Percentiles rank a stretch among this genome's conserved stretches.
Conservation (phyloP, 768 basidiomycete genomes). For the Sarcodon sp. region DNA sequence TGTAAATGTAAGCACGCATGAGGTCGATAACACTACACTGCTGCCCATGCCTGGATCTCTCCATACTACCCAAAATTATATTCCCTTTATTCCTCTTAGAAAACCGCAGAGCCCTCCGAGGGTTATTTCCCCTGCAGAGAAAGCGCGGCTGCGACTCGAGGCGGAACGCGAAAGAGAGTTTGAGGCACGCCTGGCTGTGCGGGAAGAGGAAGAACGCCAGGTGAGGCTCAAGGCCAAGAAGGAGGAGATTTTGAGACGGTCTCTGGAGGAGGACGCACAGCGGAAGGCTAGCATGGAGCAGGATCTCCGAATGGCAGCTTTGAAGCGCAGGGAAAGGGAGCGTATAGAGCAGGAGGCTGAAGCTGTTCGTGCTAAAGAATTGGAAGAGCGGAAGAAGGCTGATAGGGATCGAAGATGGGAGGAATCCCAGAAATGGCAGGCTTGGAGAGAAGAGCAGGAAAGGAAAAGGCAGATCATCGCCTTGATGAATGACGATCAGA, state of each 20-base stretch:
- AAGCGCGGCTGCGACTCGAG: slow-evolving; percentile 1
- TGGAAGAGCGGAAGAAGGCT: slow-evolving; percentile 10
- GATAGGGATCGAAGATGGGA: slow-evolving; percentile 13
- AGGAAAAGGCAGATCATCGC: slow-evolving; percentile 9
- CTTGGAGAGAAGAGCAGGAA: slow-evolving; percentile 11
- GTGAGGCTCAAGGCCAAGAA: slow-evolving; percentile 13
- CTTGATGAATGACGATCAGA: slow-evolving; percentile 8
- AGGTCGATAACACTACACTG: not conserved
- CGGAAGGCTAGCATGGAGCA: slow-evolving; percentile 14
- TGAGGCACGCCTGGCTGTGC: slow-evolving; percentile 8
- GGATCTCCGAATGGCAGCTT: slow-evolving; percentile 13
- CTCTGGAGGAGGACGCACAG: slow-evolving; percentile 12
- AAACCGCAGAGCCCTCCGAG: not conserved
- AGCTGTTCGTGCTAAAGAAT: slow-evolving; percentile 6
- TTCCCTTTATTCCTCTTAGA: not conserved
- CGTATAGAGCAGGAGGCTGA: slow-evolving; percentile 12
- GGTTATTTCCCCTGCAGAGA: not conserved
- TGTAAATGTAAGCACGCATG: not conserved
- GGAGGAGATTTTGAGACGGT: slow-evolving; percentile 8
- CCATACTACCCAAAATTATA: not conserved
- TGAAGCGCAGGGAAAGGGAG: slow-evolving; percentile 12
- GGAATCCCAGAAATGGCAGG: slow-evolving; percentile 13
- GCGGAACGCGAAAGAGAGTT: slow-evolving; percentile 8
- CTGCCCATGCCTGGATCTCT: not conserved
- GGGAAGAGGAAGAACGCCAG: slow-evolving; percentile 14